Base-by-base conservation (phyloP, 441 rosid species). In the Geranium incanum region DNA sequence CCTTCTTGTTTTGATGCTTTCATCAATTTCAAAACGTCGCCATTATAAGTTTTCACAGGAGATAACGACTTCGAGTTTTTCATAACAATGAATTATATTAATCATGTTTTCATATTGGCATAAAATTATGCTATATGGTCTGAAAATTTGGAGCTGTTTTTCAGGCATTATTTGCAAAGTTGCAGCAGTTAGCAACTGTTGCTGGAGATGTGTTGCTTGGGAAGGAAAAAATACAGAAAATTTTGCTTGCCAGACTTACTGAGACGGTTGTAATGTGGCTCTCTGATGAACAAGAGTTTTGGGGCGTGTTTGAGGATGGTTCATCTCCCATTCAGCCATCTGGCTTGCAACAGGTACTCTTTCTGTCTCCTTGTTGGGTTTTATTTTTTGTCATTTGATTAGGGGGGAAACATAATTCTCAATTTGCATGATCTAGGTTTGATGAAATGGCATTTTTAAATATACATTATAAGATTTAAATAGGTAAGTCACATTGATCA, bases 181-280 rank as follows among this genome's bases (percentile, higher is more conserved):
- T 94, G 80, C 99, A 94, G 82, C 97, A 94, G 83, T 80, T 94
- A 72, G 95, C 97, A 60, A 88, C 84, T 41, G 92, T 94, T 63
- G 97, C 99, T 50, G 99, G 97, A 41, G 97, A 94, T 81, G 94
- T 94, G 70, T 82, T 94, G 63, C 86, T 82, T 55, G 97, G 94
- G 60, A 94, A 84, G 84, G 99, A 92, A 76, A 94, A 90, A 77
- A 81, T 94, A 77, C 99, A 94, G 78, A 94, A 94, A 80, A 81
- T 84, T 79, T 81, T 94, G 79, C 94, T 94, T 19, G 97, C 99
- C 33, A 89, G 97, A 81, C 81, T 94, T 71, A 94, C 99, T 0
- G 99, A 94, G 81, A 94, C 97, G 8, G 97, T 94, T 70, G 80
- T 94, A 60, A 94, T 94, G 77, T 94, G 99, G 99, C 78, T 94